Evolutionary conservation across 179 eudicot genomes (phyloP), one percentile per base, ranked within the genome.

Genomic region (Nepenthes alata): DNA sequence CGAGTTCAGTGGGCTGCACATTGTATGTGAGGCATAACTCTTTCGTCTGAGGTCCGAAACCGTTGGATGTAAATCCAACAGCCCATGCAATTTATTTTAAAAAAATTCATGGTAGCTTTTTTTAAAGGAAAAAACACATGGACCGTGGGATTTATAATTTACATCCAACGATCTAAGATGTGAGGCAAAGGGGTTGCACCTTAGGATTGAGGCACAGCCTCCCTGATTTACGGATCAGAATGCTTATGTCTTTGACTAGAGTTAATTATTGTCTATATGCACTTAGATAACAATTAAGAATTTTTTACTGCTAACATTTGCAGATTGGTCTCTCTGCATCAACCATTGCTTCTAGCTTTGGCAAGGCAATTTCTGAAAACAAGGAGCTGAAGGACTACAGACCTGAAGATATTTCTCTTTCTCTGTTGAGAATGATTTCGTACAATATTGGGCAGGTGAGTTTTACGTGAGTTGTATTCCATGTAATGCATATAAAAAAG

Each of bases 281-380:
- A 25, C 25, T 16, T 25, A 25, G 25, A 25, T 25, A 25, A 25
- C 25, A 25, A 25, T 25, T 25, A 25, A 25, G 25, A 25, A 25
- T 25, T 13, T 41, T 11, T 54, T 62, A 62, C 55, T 60, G 58
- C 37, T 59, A 50, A 61, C 60, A 0, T 44, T 62, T 58, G 48
- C 77, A 93, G 98, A 93, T 93, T 80, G 98, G 98, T 63, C 88
- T 93, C 48, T 89, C 98, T 48, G 96, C 95, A 47, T 93, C 98
- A 57, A 93, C 95, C 64, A 93, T 93, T 70, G 98, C 98, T 70
- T 93, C 98, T 59, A 93, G 98, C 74, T 93, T 93, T 81, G 98
- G 98, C 63, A 93, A 93, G 83, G 75, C 98, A 49, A 89, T 89
- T 74, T 80, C 95, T 65, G 96, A 80, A 57, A 73, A 75, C 67